A percentile compares a stretch with the other conserved stretches of the same genome.
Evolutionary conservation across 805 yeast species (phyloP).

Genomic region (Danielia reshetovae): DNA sequence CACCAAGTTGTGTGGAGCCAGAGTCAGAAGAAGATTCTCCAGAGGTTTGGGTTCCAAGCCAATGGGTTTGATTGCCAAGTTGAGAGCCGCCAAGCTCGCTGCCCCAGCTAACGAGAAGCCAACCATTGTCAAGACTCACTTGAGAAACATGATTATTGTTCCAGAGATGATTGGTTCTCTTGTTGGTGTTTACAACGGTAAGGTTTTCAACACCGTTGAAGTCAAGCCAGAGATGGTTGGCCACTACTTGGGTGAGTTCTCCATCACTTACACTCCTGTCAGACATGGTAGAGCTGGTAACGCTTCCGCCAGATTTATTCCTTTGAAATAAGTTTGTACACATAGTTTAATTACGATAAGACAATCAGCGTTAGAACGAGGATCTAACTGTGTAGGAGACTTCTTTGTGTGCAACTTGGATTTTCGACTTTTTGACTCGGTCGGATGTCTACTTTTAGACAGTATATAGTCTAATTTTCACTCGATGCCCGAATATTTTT

Average conservation of each 20-base stretch:
- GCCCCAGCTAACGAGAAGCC: conserved; percentile 95
- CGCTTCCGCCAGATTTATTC: conserved; percentile 76
- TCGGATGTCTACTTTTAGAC: too few relatives aligned
- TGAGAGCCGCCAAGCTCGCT: conserved; percentile 94
- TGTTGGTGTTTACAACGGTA: conserved; percentile 99
- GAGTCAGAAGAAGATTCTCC: conserved; percentile 99
- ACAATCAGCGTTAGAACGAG: too few relatives aligned
- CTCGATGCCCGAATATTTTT: too few relatives aligned
- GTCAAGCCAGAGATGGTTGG: conserved; percentile 99
- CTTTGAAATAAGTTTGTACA: conserved; percentile 42
- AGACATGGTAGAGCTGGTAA: conserved; percentile 99
- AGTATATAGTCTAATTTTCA: too few relatives aligned
- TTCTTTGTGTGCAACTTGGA: too few relatives aligned
- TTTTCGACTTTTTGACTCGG: too few relatives aligned
- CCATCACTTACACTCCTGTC: conserved; percentile 99
- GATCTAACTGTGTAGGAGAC: too few relatives aligned
- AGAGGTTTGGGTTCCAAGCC: conserved; percentile 96
- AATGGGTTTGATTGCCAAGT: conserved; percentile 93
- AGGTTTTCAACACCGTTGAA: conserved; percentile 98
- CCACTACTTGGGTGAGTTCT: conserved; percentile 99
- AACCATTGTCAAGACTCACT: conserved; percentile 96
- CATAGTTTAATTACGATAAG: conserved; percentile 19
- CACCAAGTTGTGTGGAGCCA: conserved; percentile 93
- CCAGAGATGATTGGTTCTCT: conserved; percentile 99
- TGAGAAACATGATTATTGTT: conserved; percentile 96